Evolutionary conservation across 164 flowering plant genomes (phyloP).

Genomic region (Aristolochia contorta): DNA sequence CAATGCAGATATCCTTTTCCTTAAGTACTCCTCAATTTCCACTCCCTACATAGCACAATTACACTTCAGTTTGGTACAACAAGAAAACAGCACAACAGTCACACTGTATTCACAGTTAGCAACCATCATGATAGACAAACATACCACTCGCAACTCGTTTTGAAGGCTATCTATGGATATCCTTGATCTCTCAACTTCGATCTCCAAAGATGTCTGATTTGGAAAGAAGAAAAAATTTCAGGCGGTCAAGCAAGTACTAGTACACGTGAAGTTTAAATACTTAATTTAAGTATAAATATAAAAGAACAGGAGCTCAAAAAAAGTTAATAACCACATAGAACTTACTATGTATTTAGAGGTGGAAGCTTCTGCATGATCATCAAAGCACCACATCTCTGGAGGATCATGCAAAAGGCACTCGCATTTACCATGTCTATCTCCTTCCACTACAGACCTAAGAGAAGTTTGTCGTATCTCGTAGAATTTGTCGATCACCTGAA

Average conservation of each 20-base stretch:
- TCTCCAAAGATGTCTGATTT: slow-evolving; percentile 72
- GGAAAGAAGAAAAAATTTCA: slow-evolving; percentile 6
- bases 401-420: slow-evolving; percentile 50
- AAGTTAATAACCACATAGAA: neutral
- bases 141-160: slow-evolving; percentile 62
- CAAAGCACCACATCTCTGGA: slow-evolving; percentile 64
- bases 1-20: slow-evolving; percentile 42
- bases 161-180: slow-evolving; percentile 50
- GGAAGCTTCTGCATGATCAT: slow-evolving; percentile 36
- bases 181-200: slow-evolving; percentile 46
- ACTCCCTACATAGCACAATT: slow-evolving; percentile 41
- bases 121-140: slow-evolving; percentile 1
- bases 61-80: too few species aligned
- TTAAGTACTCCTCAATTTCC: slow-evolving; percentile 82
- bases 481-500: slow-evolving; percentile 69
- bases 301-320: too few species aligned
- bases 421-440: slow-evolving; percentile 54
- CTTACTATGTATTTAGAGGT: slow-evolving; percentile 71
- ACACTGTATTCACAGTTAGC: neutral
- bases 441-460: slow-evolving; percentile 23
- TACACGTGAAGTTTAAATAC: neutral
- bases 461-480: slow-evolving; percentile 52
- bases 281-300: too few species aligned
- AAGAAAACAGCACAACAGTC: too few species aligned
- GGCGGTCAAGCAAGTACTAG: neutral